Base-by-base conservation (phyloP, 805 yeast genomes). In the Candida succiphila region DNA sequence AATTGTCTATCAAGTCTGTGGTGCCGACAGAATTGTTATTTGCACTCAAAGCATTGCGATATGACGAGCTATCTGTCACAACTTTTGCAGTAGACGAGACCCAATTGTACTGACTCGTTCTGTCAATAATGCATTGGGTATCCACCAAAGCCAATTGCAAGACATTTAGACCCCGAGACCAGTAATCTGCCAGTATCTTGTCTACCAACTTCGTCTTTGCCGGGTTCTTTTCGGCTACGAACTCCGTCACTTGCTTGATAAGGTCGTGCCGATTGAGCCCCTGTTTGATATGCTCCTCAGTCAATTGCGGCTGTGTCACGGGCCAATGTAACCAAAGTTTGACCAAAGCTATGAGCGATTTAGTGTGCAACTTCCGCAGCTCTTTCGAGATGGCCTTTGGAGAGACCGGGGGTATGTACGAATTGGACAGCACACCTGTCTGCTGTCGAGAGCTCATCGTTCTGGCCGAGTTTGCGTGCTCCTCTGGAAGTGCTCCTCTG, bases 81-180 rank as follows among this genome's bases (percentile, higher is more conserved):
- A 69, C 60, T 32, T 51, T 56, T 0, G 67, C 72, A 2, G 67
- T 61, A 5, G 76, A 69, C 33, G 64, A 62, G 2, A 60, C 52
- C 78, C 78, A 72, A 23, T 48, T 49, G 43, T 54, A 65, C 3
- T 59, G 35, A 25, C 53, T 54, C 0, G 87, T 77, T 37, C 69
- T 66, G 43, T 78, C 81, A 3, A 81, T 69, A 29, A 81, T 58
- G 29, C 69, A 46, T 42, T 78, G 82, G 34, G 79, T 71, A 43
- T 83, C 92, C 5, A 81, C 55, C 38, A 80, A 86, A 0, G 92
- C 78, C 27, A 76, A 48, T 48, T 83, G 94, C 14, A 75, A 59
- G 1, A 78, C 54, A 42, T 77, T 78, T 28, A 79, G 49, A 0
- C 86, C 86, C 5, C 53, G 44, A 2, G 66, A 56, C 69, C 83